Percentiles rank a stretch among this genome's conserved stretches.
These are phyloP conservation scores for Heritiera littoralis DNA, from an alignment of 345 rosid species.

Conservation along the genomic window DNA sequence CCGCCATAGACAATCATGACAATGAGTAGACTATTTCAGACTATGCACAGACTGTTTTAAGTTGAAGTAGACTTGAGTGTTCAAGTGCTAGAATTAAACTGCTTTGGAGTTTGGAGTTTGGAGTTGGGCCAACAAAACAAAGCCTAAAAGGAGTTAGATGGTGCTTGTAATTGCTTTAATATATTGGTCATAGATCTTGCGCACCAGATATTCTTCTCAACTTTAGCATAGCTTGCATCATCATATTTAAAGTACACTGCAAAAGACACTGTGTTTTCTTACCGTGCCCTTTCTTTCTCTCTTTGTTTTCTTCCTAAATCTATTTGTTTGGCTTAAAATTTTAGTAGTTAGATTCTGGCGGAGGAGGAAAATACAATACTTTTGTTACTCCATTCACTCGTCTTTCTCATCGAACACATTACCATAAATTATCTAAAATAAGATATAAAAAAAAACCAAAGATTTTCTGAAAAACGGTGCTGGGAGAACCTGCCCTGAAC, in stretches of 20 bases:
- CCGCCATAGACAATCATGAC: neutral
- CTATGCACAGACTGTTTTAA: neutral
- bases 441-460: conserved; percentile 40
- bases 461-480: conserved; percentile 37
- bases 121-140: neutral
- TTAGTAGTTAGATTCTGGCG: conserved; percentile 28
- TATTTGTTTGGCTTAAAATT: conserved; percentile 14
- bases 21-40: neutral
- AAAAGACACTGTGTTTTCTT: conserved; percentile 8
- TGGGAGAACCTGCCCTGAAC: conserved; percentile 51
- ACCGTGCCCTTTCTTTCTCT: neutral
- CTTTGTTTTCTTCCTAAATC: neutral
- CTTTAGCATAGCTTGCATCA: conserved; percentile 21
- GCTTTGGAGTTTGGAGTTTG: neutral
- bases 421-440: conserved; percentile 42
- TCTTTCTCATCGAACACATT: conserved; percentile 33
- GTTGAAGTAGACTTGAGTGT: neutral
- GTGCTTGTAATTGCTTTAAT: conserved; percentile 29
- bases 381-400: conserved; percentile 29
- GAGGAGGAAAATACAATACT: conserved; percentile 30
- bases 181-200: conserved; percentile 43
- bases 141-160: neutral
- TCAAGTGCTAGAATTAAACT: neutral
- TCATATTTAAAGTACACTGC: conserved; percentile 38
- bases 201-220: conserved; percentile 35